Percentiles rank a stretch among this genome's conserved stretches.
These are phyloP conservation scores for Eruca vesicaria DNA, from an alignment of 441 rosid genomes.

Conservation along the genomic window DNA sequence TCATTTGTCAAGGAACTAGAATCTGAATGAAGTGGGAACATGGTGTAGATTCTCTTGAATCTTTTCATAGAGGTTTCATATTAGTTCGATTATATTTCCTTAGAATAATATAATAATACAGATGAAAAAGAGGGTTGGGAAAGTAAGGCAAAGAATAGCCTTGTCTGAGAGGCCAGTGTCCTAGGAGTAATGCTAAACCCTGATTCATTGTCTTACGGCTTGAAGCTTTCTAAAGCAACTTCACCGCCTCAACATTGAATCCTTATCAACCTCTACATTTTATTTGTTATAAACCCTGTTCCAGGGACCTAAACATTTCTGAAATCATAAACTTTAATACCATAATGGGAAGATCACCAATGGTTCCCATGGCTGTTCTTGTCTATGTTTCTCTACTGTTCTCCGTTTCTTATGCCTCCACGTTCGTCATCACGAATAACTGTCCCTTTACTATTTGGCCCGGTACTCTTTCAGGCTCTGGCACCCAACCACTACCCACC, in stretches of 20 bases:
- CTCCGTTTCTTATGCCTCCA: constrained; percentile 37
- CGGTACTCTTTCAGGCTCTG: constrained; percentile 58
- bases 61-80: not conserved
- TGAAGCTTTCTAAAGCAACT: constrained; percentile 43
- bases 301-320: constrained; percentile 30
- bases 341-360: constrained; percentile 19
- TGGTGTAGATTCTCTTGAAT: constrained; percentile 17
- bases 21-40: not conserved
- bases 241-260: constrained; percentile 28
- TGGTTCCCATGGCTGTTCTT: constrained; percentile 25
- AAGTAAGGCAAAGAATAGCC: constrained; percentile 67
- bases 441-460: constrained; percentile 70
- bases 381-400: constrained; percentile 37
- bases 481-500: constrained; percentile 54
- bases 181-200: constrained; percentile 56
- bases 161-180: constrained; percentile 42
- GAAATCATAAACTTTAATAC: not conserved
- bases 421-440: constrained; percentile 52
- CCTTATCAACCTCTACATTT: too few relatives aligned
- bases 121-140: constrained; percentile 14
- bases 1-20: constrained; percentile 4
- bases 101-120: not conserved
- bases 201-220: constrained; percentile 50
- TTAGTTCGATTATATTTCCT: not conserved
- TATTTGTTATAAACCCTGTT: constrained; percentile 23